Conservation (phyloP, 1,139 yeast genomes). For the Arxiozyma telluris region DNA sequence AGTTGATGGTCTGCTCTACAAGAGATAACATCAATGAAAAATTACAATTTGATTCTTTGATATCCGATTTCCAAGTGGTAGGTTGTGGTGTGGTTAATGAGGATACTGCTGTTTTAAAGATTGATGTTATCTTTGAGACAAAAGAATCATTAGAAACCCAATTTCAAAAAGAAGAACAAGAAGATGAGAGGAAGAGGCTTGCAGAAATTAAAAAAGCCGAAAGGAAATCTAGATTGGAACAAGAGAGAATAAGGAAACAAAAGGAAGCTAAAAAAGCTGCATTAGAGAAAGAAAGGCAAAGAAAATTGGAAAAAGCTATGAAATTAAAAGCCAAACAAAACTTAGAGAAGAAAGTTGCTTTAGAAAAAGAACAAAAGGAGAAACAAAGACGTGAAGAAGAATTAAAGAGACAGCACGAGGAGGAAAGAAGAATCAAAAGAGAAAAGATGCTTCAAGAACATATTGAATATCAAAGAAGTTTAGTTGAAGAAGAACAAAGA, state of each 20-base stretch:
- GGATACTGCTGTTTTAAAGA: slow-evolving; percentile 16
- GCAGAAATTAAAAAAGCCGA: slow-evolving; percentile 1
- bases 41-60: slow-evolving; percentile 15
- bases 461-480: slow-evolving; percentile 4
- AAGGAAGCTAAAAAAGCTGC: slow-evolving; percentile 1
- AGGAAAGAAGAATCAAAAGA: slow-evolving; percentile 2
- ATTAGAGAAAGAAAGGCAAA: background rate
- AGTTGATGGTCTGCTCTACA: slow-evolving; percentile 16
- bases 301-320: background rate
- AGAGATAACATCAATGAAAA: slow-evolving; percentile 16
- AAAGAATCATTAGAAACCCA: slow-evolving; percentile 3
- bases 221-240: background rate
- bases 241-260: background rate
- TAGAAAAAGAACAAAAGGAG: background rate
- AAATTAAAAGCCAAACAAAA: slow-evolving; percentile 2
- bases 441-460: slow-evolving; percentile 3
- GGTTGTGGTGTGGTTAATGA: slow-evolving; percentile 19
- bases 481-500: slow-evolving; percentile 5
- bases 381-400: background rate
- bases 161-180: slow-evolving; percentile 3
- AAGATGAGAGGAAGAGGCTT: slow-evolving; percentile 4
- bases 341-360: background rate
- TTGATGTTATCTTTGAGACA: slow-evolving; percentile 7
- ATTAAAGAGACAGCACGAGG: background rate
- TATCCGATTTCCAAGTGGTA: slow-evolving; percentile 18